phyloP scores from a whole-genome alignment of 768 basidiomycete genomes.

The Lentinus brumalis region DNA sequence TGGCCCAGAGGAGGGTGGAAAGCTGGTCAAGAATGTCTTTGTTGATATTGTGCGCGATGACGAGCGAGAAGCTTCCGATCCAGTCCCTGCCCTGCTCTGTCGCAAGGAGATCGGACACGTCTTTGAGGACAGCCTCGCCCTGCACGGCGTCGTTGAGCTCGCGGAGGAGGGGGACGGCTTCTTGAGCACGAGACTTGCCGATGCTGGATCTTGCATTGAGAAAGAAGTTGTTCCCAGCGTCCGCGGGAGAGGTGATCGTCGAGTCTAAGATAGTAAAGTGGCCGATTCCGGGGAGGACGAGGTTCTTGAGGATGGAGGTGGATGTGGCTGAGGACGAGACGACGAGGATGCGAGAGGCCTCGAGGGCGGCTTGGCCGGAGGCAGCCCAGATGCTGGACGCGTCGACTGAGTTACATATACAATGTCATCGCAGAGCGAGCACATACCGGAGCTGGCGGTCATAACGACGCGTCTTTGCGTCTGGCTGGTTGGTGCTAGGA shows the following conservation, averaged over 20 bases:
- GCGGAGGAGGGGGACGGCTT: conserved; percentile 71
- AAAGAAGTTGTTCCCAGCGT: conserved; percentile 98
- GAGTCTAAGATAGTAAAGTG: conserved; percentile 90
- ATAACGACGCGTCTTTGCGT: conserved; percentile 87
- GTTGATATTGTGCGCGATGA: conserved; percentile 84
- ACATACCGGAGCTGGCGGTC: conserved; percentile 90
- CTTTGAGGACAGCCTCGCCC: conserved; percentile 62
- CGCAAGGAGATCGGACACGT: conserved; percentile 24
- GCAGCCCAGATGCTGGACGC: conserved; percentile 76
- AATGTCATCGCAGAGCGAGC: neutral
- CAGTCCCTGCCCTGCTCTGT: conserved; percentile 25
- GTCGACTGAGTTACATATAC: neutral
- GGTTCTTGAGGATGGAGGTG: conserved; percentile 91
- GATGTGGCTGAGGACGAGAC: conserved; percentile 81
- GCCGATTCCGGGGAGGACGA: conserved; percentile 95
- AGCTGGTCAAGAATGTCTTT: conserved; percentile 56
- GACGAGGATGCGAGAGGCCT: conserved; percentile 80
- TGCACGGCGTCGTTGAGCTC: conserved; percentile 91
- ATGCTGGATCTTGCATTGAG: conserved; percentile 75
- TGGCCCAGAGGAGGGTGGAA: conserved; percentile 67
- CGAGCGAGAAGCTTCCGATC: conserved; percentile 48
- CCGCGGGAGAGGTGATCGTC: conserved; percentile 58
- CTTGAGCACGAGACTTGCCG: conserved; percentile 76
- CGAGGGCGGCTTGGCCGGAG: conserved; percentile 87
- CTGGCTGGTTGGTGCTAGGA: conserved; percentile 60